Percentiles rank a stretch among this genome's conserved stretches.
These are phyloP conservation scores for Hordeum marinum DNA, from an alignment of 176 grass and related monocot genomes.

Conservation along the genomic window DNA sequence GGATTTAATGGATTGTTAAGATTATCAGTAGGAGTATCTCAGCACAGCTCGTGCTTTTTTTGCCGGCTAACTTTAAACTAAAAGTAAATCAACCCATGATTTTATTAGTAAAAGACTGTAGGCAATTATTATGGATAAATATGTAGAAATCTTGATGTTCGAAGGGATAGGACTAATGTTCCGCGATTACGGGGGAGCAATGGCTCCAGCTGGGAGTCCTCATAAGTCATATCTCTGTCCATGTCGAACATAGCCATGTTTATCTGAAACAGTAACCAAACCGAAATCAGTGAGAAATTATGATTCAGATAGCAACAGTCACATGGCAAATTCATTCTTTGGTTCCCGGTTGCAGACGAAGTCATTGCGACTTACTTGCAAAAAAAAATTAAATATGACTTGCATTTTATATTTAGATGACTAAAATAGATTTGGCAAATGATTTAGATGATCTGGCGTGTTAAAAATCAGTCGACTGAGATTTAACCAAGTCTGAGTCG, in stretches of 20 bases:
- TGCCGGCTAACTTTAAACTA: too few species aligned
- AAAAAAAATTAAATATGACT: too few species aligned
- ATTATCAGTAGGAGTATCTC: too few species aligned
- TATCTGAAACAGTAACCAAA: background rate
- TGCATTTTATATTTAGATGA: too few species aligned
- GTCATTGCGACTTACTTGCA: too few species aligned
- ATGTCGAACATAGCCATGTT: background rate
- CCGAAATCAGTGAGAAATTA: background rate
- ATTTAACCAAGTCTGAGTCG: too few species aligned
- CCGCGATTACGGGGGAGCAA: background rate
- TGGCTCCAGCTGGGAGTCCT: background rate
- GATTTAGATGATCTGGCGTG: too few species aligned
- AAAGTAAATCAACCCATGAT: too few species aligned
- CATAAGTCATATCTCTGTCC: background rate
- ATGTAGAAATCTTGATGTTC: background rate
- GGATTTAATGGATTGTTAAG: background rate
- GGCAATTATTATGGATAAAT: too few species aligned
- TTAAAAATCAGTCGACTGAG: too few species aligned
- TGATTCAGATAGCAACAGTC: background rate
- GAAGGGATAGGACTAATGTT: background rate
- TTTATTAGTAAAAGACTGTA: too few species aligned
- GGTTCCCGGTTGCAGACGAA: background rate
- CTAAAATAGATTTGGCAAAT: too few species aligned
- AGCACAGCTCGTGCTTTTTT: background rate
- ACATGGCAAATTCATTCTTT: background rate